Conservation (phyloP, 2,329 filamentous ascomycete species). For the Xylariaceae sp. region DNA sequence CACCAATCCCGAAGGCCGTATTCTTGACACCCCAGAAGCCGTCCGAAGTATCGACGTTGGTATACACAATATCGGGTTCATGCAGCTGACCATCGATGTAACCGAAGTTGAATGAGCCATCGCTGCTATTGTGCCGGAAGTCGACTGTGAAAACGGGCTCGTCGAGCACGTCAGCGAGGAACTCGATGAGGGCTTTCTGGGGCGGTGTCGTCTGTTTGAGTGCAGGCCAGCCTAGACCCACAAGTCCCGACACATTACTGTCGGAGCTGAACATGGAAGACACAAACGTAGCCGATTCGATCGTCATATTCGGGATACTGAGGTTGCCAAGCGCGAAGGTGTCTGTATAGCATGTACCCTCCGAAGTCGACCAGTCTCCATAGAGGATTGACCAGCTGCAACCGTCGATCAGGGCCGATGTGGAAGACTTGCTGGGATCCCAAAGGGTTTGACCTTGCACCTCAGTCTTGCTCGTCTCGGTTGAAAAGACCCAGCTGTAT, state of each 20-base stretch:
- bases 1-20: constrained; percentile 44
- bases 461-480: constrained; percentile 53
- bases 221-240: constrained; percentile 57
- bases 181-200: constrained; percentile 52
- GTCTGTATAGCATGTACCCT: constrained; percentile 58
- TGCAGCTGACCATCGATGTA: constrained; percentile 50
- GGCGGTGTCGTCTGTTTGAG: constrained; percentile 51
- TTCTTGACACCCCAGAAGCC: constrained; percentile 50
- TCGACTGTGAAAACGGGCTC: constrained; percentile 56
- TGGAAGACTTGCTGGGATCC: constrained; percentile 52
- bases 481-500: constrained; percentile 59
- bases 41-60: constrained; percentile 58
- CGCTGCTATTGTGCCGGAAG: constrained; percentile 53
- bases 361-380: constrained; percentile 48
- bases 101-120: constrained; percentile 57
- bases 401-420: constrained; percentile 48
- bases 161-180: constrained; percentile 49
- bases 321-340: constrained; percentile 54
- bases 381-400: constrained; percentile 58
- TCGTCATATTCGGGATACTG: constrained; percentile 50
- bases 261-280: constrained; percentile 51
- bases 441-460: constrained; percentile 52
- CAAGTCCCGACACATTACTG: constrained; percentile 53
- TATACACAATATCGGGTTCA: constrained; percentile 51
- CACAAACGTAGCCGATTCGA: constrained; percentile 55